These are phyloP conservation scores for Aspergillus clavatus DNA, from an alignment of 2,329 filamentous ascomycete species.

Conservation along the genomic window DNA sequence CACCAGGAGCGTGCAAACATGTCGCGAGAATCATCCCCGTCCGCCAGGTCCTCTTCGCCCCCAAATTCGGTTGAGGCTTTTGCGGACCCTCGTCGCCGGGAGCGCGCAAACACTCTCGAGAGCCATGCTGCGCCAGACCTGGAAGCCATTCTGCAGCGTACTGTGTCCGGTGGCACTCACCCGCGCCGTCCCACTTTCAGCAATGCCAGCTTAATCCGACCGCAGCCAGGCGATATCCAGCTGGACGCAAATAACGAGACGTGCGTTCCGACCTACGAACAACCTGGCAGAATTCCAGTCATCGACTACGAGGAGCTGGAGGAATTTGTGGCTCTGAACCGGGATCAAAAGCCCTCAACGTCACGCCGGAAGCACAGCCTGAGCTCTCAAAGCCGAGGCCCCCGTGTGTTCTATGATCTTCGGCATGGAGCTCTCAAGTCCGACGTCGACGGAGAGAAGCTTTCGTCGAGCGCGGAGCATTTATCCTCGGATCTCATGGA, in stretches of 20 bases:
- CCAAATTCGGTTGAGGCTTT: conserved; percentile 98
- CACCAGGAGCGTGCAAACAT: conserved; percentile 37
- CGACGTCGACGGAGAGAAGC: conserved; percentile 35
- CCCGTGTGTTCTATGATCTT: conserved; percentile 59
- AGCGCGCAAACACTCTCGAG: conserved; percentile 65
- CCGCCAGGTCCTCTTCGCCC: conserved; percentile 70
- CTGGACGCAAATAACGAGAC: conserved; percentile 56
- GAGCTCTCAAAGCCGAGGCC: conserved; percentile 48
- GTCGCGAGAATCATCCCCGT: conserved; percentile 47
- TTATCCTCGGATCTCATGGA: conserved; percentile 29
- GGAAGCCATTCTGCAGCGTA: conserved; percentile 61
- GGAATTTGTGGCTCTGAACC: conserved; percentile 69
- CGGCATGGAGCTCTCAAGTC: conserved; percentile 39
- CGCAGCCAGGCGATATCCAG: conserved; percentile 31
- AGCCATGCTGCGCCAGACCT: conserved; percentile 53
- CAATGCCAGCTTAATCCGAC: conserved; percentile 55
- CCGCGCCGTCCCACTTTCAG: conserved; percentile 57
- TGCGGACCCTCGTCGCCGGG: conserved; percentile 79
- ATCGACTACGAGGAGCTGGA: conserved; percentile 92
- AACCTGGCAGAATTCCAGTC: conserved; percentile 73
- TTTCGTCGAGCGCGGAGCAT: conserved; percentile 22
- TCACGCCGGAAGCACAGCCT: conserved; percentile 41
- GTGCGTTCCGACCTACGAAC: conserved; percentile 76
- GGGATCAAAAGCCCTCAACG: conserved; percentile 43
- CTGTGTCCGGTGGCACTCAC: conserved; percentile 65